Base-by-base conservation (phyloP, 257 asterid species). In the Penstemon barbatus region DNA sequence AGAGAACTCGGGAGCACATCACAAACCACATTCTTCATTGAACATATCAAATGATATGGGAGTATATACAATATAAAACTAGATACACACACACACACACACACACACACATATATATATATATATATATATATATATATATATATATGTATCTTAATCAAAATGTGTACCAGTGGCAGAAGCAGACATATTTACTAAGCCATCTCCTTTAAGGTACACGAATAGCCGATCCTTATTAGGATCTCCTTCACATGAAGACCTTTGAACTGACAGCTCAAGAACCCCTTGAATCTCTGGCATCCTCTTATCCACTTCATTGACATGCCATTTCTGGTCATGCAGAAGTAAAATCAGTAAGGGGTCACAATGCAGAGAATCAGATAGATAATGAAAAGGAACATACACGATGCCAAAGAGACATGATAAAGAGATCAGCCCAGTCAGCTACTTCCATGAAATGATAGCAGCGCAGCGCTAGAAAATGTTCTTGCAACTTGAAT, bases 401-500 rank as follows among this genome's bases (percentile, higher is more conserved):
- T 87, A 93, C 99, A 75, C 78, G 91, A 61, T 72, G 84, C 90
- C 88, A 81, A 62, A 94, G 92, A 58, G 99, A 90, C 85, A 72
- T 74, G 79, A 94, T 87, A 80, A 94, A 94, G 74, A 89, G 81
- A 78, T 94, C 96, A n/a, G 90, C 96, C 99, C 99, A 94, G 77
- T 94, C 99, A 41, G 97, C 97, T 18, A 84, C 69, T 84, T 87
- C 97, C 99, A 94, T 91, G 82, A 94, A 91, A 86, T 94, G 91
- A 73, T 86, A 94, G 63, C 95, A 82, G 68, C 92, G 78, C 73
- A 94, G 81, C 33, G 97, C 86, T 78, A 84, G 81, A 61, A 94
- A 79, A 84, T 94, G 99, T 70, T 86, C 95, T 77, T 83, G 97
- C 87, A 94, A 74, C 77, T 78, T 76, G 89, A 89, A 94, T 68